A percentile compares a stretch with the other conserved stretches of the same genome.
These are phyloP conservation scores for Boletus edulis DNA, from an alignment of 768 basidiomycete genomes.

Conservation along the genomic window DNA sequence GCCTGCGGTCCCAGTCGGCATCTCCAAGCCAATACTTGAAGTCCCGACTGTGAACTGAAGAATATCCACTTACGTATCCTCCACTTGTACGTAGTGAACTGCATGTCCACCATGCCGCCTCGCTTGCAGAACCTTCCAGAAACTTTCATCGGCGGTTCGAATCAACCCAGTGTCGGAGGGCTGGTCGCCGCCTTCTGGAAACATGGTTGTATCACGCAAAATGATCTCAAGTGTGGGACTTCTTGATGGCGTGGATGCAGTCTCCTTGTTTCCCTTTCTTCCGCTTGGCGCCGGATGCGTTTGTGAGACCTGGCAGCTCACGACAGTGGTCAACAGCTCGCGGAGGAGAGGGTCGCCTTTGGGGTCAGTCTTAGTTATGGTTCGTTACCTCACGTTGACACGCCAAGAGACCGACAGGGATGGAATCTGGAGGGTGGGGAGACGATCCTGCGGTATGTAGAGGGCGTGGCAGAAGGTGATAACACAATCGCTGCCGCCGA, in stretches of 20 bases:
- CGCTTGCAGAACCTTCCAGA: conserved; percentile 62
- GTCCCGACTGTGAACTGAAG: conserved; percentile 50
- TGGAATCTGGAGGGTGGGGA: conserved; percentile 57
- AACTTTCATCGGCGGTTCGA: conserved; percentile 39
- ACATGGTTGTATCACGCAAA: conserved; percentile 74
- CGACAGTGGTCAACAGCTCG: conserved; percentile 54
- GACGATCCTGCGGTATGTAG: conserved; percentile 64
- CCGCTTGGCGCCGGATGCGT: conserved; percentile 36
- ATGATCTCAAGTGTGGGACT: conserved; percentile 60
- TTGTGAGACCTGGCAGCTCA: conserved; percentile 48
- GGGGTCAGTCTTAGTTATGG: conserved; percentile 7
- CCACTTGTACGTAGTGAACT: conserved; percentile 63
- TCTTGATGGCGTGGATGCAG: conserved; percentile 39
- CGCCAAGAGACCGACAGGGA: conserved; percentile 75
- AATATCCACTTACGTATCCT: conserved; percentile 39
- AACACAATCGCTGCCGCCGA: conserved; percentile 42
- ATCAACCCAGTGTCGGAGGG: conserved; percentile 71
- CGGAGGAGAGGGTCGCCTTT: conserved; percentile 70
- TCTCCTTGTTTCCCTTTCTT: conserved; percentile 57
- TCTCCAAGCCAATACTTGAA: conserved; percentile 51
- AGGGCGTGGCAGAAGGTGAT: conserved; percentile 43
- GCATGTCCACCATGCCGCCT: conserved; percentile 71
- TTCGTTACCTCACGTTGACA: conserved; percentile 61
- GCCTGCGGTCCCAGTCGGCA: conserved; percentile 57
- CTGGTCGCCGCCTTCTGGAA: conserved; percentile 83